These are phyloP conservation scores for Jacaranda copaia DNA, from an alignment of 257 asterid species.

Conservation along the genomic window DNA sequence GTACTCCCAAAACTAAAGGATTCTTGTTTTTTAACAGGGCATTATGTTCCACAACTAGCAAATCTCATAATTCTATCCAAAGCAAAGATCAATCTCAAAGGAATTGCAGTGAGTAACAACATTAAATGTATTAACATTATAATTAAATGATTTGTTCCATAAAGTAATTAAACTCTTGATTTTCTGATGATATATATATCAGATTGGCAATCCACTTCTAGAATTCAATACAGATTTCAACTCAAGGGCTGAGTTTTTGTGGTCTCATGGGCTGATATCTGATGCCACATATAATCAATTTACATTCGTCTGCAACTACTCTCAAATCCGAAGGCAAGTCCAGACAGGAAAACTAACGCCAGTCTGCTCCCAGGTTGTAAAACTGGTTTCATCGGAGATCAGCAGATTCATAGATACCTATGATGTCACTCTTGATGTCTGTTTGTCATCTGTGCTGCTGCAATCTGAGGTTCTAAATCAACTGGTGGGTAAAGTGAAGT, in stretches of 20 bases:
- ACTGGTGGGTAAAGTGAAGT: slow-evolving; percentile 42
- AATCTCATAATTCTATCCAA: slow-evolving; percentile 49
- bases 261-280: slow-evolving; percentile 92
- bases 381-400: slow-evolving; percentile 47
- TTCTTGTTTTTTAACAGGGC: slow-evolving; percentile 47
- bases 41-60: slow-evolving; percentile 64
- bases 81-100: slow-evolving; percentile 60
- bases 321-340: slow-evolving; percentile 55
- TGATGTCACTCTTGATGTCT: slow-evolving; percentile 81
- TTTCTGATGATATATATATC: slow-evolving; percentile 19
- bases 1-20: not conserved
- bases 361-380: slow-evolving; percentile 44
- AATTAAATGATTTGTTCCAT: not conserved
- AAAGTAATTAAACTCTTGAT: slow-evolving; percentile 7
- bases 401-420: slow-evolving; percentile 54
- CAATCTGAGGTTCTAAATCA: slow-evolving; percentile 64
- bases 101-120: slow-evolving; percentile 58
- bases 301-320: slow-evolving; percentile 63
- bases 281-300: slow-evolving; percentile 55
- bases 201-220: slow-evolving; percentile 90
- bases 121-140: not conserved
- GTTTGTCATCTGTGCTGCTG: slow-evolving; percentile 59
- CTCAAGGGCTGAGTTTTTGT: slow-evolving; percentile 63
- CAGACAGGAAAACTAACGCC: slow-evolving; percentile 40
- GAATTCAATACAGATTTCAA: slow-evolving; percentile 67